Evolutionary conservation across 2,329 filamentous ascomycete genomes (phyloP).

Genomic region (Claviceps fusiformis): DNA sequence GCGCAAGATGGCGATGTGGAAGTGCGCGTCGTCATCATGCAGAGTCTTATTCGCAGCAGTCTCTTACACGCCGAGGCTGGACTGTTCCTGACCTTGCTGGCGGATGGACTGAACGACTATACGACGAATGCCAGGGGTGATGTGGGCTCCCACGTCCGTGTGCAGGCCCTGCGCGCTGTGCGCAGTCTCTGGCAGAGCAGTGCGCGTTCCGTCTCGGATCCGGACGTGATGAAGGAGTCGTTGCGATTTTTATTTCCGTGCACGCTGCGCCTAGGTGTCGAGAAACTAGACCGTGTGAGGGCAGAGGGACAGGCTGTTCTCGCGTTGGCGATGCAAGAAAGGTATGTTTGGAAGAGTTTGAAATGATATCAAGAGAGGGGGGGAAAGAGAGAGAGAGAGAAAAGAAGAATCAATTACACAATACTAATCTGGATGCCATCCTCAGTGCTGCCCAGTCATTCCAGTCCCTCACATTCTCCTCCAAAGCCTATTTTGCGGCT

Average conservation of each 20-base stretch:
- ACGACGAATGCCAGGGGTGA: constrained; percentile 82
- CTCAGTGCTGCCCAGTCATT: constrained; percentile 23
- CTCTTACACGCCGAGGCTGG: constrained; percentile 27
- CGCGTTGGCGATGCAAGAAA: constrained; percentile 27
- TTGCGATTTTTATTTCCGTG: constrained; percentile 31
- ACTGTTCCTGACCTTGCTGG: constrained; percentile 32
- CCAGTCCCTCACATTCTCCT: constrained; percentile 37
- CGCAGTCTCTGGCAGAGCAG: constrained; percentile 42
- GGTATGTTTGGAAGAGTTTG: constrained; percentile 23
- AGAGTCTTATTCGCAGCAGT: constrained; percentile 35
- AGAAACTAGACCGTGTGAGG: constrained; percentile 83
- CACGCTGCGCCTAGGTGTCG: constrained; percentile 58
- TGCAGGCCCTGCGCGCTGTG: constrained; percentile 68
- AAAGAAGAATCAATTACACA: background rate
- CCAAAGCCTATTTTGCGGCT: constrained; percentile 41
- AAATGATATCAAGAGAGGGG: background rate
- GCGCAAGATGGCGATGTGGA: constrained; percentile 33
- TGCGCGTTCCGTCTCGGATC: constrained; percentile 7
- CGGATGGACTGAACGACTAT: constrained; percentile 67
- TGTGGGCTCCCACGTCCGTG: constrained; percentile 71
- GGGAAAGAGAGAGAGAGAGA: background rate
- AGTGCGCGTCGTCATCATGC: constrained; percentile 39
- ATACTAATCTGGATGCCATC: constrained; percentile 8
- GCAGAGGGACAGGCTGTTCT: constrained; percentile 47
- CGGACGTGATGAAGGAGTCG: constrained; percentile 16